Percentiles rank a stretch among this genome's conserved stretches.
phyloP scores from a whole-genome alignment of 2,329 filamentous ascomycete genomes.

The Talaromyces sp. region DNA sequence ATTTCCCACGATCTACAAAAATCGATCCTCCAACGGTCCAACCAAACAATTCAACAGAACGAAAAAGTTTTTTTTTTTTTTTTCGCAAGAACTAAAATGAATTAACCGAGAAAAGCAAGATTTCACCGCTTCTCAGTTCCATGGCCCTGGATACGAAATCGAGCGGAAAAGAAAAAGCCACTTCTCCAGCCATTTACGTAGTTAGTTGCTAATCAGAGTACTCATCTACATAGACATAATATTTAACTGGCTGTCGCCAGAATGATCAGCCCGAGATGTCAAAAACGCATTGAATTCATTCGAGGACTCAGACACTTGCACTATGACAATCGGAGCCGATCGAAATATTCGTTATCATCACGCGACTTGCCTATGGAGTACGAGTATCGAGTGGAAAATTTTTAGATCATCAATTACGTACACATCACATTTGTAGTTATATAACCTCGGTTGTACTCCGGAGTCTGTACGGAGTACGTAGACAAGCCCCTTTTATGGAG shows the following conservation, averaged over 20 bases:
- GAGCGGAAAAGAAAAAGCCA: neutral
- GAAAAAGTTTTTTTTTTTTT: no score
- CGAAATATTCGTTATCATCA: neutral
- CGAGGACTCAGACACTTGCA: neutral
- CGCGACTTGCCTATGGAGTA: neutral
- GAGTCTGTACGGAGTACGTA: neutral
- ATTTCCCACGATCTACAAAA: neutral
- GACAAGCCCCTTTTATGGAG: slow-evolving; percentile 1
- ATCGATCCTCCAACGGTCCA: neutral
- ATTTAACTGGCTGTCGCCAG: neutral
- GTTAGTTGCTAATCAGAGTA: neutral
- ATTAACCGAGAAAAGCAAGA: neutral
- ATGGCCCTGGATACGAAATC: neutral
- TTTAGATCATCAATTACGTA: neutral
- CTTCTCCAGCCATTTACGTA: neutral
- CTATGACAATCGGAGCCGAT: neutral
- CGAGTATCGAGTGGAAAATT: neutral
- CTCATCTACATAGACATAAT: neutral
- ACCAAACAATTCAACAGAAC: neutral
- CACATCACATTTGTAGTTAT: neutral
- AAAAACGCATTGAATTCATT: neutral
- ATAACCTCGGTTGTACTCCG: neutral
- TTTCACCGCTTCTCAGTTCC: neutral
- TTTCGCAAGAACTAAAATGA: neutral
- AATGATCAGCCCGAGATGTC: neutral